These are phyloP conservation scores for Metschnikowia peoriensis DNA, from an alignment of 805 yeast species.

Conservation along the genomic window DNA sequence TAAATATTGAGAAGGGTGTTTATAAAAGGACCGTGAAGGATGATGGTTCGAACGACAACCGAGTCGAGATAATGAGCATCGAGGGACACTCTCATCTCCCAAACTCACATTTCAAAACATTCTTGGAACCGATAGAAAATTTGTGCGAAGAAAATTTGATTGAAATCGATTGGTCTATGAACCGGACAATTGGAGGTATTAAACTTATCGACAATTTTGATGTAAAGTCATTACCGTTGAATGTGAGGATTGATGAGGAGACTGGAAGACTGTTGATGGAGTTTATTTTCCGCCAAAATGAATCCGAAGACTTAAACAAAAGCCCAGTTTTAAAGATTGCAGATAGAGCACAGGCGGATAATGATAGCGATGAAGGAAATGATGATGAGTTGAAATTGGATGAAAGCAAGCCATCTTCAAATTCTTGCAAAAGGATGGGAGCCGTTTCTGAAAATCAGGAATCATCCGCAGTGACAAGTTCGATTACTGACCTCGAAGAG, in stretches of 20 bases:
- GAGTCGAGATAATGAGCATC: slow-evolving; percentile 35
- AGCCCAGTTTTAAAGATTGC: slow-evolving; percentile 15
- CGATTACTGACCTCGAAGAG: slow-evolving; percentile 7
- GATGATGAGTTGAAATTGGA: slow-evolving; percentile 7
- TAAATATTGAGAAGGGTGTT: slow-evolving; percentile 34
- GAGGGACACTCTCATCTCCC: slow-evolving; percentile 37
- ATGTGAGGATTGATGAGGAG: slow-evolving; percentile 36
- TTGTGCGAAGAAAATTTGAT: slow-evolving; percentile 22
- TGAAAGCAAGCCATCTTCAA: background rate
- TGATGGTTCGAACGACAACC: slow-evolving; percentile 41
- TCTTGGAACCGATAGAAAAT: slow-evolving; percentile 29
- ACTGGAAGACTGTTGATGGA: slow-evolving; percentile 39
- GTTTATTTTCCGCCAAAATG: slow-evolving; percentile 30
- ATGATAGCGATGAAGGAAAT: slow-evolving; percentile 6
- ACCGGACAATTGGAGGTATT: slow-evolving; percentile 42
- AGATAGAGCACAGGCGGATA: slow-evolving; percentile 6
- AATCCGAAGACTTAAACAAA: slow-evolving; percentile 9
- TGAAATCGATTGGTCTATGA: slow-evolving; percentile 42
- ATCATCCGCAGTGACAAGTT: slow-evolving; percentile 4
- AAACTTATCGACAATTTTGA: slow-evolving; percentile 39
- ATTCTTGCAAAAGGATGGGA: background rate
- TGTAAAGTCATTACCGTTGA: slow-evolving; percentile 36
- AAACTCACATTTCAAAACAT: slow-evolving; percentile 30
- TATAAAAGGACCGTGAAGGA: slow-evolving; percentile 35
- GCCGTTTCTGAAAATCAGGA: slow-evolving; percentile 4